Base-by-base conservation (phyloP, 306 rosid genomes). In the Prosopis cineraria region DNA sequence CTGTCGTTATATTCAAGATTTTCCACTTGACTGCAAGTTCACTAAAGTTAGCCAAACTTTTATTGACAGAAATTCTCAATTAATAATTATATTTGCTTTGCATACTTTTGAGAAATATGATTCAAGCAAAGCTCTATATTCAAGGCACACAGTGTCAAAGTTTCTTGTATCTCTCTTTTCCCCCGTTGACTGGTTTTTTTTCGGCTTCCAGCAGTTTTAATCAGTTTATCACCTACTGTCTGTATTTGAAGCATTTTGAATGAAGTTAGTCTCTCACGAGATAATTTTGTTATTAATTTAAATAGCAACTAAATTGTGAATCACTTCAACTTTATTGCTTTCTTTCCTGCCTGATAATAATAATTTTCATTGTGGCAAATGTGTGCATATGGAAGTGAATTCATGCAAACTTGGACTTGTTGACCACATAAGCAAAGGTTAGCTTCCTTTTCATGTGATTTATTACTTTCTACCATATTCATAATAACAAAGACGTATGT, bases 351-450 rank as follows among this genome's bases (percentile, higher is more conserved):
- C 83, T 84, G 65, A 79, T 70, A 33, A 22, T 79, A 50, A 5
- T 79, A 8, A 58, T 78, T 78, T 77, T 72, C 37, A 29, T 59
- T 80, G 45, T 79, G 87, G 55, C 12, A 55, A 80, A 78, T 71
- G 74, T 81, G 39, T 68, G 69, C 76, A 50, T 77, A 64, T 64
- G 72, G 92, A 89, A 94, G 98, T 94, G 87, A 77, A 82, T 68
- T 74, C 87, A 5, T 86, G 91, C 89, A 83, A n/a, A n/a, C 78
- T 75, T 43, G 97, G 96, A 77, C 90, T 94, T 44, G 66, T 24
- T 73, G 88, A 83, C 81, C 81, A 84, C 33, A 58, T 12, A 27
- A 5, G 36, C 34, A 58, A 58, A 58, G 65, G 65, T 58, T 12
- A 58, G 65, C 65, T 58, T 19, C 12, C 19, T 56, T 58, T 58